Evolutionary conservation across 805 yeast species (phyloP).

Genomic region (Wickerhamiella slavikovae): DNA sequence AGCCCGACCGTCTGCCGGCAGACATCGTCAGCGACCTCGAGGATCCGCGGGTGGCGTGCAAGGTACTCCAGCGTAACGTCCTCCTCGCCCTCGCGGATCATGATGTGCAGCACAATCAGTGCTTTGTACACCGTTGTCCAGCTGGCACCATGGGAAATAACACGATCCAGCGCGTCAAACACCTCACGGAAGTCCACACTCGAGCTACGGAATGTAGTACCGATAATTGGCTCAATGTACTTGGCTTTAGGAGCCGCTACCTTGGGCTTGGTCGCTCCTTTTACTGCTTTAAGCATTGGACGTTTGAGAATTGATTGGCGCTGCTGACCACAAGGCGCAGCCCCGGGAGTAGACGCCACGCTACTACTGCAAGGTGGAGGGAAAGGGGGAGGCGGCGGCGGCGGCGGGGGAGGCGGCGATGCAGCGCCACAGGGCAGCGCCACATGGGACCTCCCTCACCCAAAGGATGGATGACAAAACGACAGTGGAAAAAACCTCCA

Average conservation of each 20-base stretch:
- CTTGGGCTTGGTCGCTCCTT: slow-evolving; percentile 19
- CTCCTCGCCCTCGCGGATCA: slow-evolving; percentile 80
- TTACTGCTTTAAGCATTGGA: slow-evolving; percentile 14
- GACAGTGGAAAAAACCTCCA: too few relatives aligned
- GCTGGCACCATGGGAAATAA: slow-evolving; percentile 46
- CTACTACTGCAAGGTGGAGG: too few relatives aligned
- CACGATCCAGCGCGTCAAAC: slow-evolving; percentile 36
- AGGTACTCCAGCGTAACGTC: slow-evolving; percentile 50
- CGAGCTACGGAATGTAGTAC: slow-evolving; percentile 37
- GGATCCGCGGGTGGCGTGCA: slow-evolving; percentile 28
- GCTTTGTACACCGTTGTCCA: slow-evolving; percentile 88
- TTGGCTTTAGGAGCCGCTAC: slow-evolving; percentile 97
- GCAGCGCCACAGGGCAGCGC: too few relatives aligned
- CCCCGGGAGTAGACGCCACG: too few relatives aligned
- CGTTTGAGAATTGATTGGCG: too few relatives aligned
- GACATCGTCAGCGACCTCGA: slow-evolving; percentile 22
- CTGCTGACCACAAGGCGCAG: too few relatives aligned
- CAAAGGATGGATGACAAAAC: too few relatives aligned
- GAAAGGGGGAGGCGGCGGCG: too few relatives aligned
- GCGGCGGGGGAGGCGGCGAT: too few relatives aligned
- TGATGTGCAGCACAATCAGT: slow-evolving; percentile 63
- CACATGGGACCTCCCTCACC: too few relatives aligned
- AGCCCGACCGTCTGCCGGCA: slow-evolving; percentile 21
- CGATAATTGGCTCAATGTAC: slow-evolving; percentile 80
- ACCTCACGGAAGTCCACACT: slow-evolving; percentile 48